Conservation (phyloP, 441 rosid genomes). For the Adansonia rubrostipa region DNA sequence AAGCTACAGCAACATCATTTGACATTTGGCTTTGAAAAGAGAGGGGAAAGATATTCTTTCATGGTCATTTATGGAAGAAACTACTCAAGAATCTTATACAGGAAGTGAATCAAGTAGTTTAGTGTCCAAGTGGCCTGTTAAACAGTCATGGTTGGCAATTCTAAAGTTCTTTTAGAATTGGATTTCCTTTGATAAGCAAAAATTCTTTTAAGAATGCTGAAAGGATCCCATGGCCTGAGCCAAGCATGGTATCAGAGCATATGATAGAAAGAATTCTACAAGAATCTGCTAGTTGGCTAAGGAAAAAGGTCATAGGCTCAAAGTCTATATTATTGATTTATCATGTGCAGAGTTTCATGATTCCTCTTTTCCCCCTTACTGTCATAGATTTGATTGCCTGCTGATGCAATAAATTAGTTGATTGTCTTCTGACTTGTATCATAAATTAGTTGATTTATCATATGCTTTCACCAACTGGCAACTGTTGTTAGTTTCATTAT, state of each 20-base stretch:
- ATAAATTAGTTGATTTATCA: too few relatives aligned
- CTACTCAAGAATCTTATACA: not conserved
- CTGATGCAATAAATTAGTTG: constrained; percentile 3
- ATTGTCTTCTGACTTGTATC: not conserved
- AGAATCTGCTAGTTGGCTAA: not conserved
- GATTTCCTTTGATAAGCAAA: not conserved
- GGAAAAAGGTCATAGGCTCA: not conserved
- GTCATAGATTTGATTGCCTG: constrained; percentile 14
- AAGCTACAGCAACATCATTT: not conserved
- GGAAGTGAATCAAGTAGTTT: not conserved
- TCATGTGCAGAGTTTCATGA: not conserved
- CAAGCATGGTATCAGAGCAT: not conserved
- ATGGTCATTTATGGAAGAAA: not conserved
- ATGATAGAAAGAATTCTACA: not conserved
- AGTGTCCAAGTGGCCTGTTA: not conserved
- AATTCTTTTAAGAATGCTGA: not conserved
- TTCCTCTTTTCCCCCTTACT: not conserved
- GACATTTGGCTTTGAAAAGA: not conserved
- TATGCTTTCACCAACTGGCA: not conserved
- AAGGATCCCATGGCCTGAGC: not conserved
- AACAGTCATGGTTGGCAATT: not conserved
- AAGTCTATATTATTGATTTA: not conserved
- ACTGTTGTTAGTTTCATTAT: not conserved
- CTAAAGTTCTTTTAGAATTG: not conserved
- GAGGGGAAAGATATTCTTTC: not conserved